Evolutionary conservation across 1,284 basidiomycete genomes (phyloP), one percentile per base, ranked within the genome.

Genomic region (Leccinum insolens): DNA sequence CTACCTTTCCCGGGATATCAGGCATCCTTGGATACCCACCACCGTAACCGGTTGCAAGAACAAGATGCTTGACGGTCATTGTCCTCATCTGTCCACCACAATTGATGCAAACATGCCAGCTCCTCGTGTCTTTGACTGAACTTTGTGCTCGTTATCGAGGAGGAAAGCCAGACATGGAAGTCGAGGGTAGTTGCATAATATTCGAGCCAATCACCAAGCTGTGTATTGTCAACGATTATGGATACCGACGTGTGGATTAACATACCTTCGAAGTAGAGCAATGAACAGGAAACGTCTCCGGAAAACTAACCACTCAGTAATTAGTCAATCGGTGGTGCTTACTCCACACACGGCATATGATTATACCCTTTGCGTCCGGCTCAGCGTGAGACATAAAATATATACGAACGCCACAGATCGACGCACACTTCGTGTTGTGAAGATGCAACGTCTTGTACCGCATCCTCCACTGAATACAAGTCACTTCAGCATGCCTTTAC

Each of bases 151-250:
- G 72, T 77, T 25, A 85, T 72, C 2, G 77, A 80, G 11, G 85
- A 80, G 15, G 80, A 78, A 4, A 80, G 81, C 88, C 46, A 49
- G 7, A 49, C n/a, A 49, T 49, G 6, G 2, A 49, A 11, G n/a
- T 49, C n/a, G 46, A 49, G 46, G 46, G 46, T 49, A 20, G 46
- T 49, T 49, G 46, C 46, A 20, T 49, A 49, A 20, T 20, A 20
- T 72, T 89, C 88, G n/a, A 89, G 81, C 85, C 86, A 90, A 70
- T 87, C 84, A 7, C 83, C 88, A 28, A 89, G 77, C 82, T 82
- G n/a, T 15, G 14, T 12, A 62, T 3, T 49, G 58, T 74, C 31
- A 67, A 69, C 61, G 17, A 20, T 49, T n/a, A 49, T 22, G 6
- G 15, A 39, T 14, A 15, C 7, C 25, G 11, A 14, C 12, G 7